Base-by-base conservation (phyloP, 495 filamentous ascomycete species). In the Gamarada debralockiae region DNA sequence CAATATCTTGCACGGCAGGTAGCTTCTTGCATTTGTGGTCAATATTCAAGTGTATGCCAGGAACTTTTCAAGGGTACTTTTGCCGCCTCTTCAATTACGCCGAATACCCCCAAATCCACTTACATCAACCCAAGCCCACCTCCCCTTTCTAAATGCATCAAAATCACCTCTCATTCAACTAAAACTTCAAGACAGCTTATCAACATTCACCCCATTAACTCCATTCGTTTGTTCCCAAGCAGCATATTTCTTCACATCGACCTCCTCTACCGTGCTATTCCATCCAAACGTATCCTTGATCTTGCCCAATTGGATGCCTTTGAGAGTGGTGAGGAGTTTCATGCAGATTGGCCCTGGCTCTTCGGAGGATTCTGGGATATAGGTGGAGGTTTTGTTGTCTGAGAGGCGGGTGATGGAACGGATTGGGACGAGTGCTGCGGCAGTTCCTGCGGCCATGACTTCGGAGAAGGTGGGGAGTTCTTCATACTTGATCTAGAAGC, bases 371-470 rank as follows among this genome's bases (percentile, higher is more conserved):
- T 81, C 80, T 21, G 73, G 66, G n/a, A 81, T 75, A 57, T 85
- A 92, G 0, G 66, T 70, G 56, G 92, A 81, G 21, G 78, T 86
- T 55, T 92, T 85, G 44, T 70, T 65, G 23, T 57, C 44, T 48
- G 67, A 66, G 56, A 75, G 78, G 64, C 86, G 83, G 1, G 86
- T 89, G 57, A 98, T 95, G 44, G 85, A 91, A 47, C 83, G 83
- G 63, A 98, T 89, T 1, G 93, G 93, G 9, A 97, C 90, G 38
- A 98, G 72, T 1, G 90, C 88, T 0, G 92, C 93, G 3, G 93
- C 93, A 0, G 93, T 98, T 0, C 93, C 93, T 1, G 89, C 90
- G 3, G 92, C 93, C 70, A 96, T 78, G 17, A 98, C 83, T 67
- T 98, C 93, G 40, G 74, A 74, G 70, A 97, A 97, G 6, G 69